phyloP scores from a whole-genome alignment of 768 basidiomycete species.

The Udeniomyces megalosporus region DNA sequence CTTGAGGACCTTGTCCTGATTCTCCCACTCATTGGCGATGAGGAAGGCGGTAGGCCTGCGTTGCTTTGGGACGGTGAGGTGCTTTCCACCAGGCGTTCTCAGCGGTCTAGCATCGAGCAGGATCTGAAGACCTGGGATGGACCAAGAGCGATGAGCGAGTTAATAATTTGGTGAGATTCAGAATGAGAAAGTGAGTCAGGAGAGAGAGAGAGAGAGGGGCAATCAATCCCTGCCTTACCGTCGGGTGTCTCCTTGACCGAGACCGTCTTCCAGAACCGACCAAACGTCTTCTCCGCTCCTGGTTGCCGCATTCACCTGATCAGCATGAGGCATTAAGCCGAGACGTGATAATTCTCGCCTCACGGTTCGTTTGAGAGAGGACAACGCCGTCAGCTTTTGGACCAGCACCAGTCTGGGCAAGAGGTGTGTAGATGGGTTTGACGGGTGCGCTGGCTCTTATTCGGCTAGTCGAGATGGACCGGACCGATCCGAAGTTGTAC shows the following conservation, averaged over 20 bases:
- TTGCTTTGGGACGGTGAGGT: slow-evolving; percentile 49
- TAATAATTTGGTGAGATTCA: not conserved
- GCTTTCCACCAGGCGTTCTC: slow-evolving; percentile 74
- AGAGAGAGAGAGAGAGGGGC: not conserved
- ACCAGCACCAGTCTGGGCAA: not conserved
- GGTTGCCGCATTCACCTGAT: no score
- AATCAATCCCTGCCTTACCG: slow-evolving; percentile 22
- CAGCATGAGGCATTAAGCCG: no score
- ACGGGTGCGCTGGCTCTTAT: not conserved
- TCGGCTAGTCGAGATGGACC: not conserved
- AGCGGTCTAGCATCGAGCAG: slow-evolving; percentile 69
- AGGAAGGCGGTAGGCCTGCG: slow-evolving; percentile 62
- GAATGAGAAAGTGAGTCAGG: not conserved
- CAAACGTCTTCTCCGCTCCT: slow-evolving; percentile 76
- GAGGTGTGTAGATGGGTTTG: slow-evolving; percentile 1
- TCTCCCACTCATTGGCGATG: slow-evolving; percentile 93
- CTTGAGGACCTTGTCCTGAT: slow-evolving; percentile 67
- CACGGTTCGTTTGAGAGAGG: not conserved
- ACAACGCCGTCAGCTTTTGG: not conserved
- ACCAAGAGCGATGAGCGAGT: not conserved
- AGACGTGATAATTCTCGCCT: not conserved
- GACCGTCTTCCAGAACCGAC: slow-evolving; percentile 92
- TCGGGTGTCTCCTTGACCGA: slow-evolving; percentile 42
- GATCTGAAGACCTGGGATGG: slow-evolving; percentile 34
- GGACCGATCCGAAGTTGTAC: not conserved